Conservation (phyloP, 129 eudicot species). For the Apium graveolens region DNA sequence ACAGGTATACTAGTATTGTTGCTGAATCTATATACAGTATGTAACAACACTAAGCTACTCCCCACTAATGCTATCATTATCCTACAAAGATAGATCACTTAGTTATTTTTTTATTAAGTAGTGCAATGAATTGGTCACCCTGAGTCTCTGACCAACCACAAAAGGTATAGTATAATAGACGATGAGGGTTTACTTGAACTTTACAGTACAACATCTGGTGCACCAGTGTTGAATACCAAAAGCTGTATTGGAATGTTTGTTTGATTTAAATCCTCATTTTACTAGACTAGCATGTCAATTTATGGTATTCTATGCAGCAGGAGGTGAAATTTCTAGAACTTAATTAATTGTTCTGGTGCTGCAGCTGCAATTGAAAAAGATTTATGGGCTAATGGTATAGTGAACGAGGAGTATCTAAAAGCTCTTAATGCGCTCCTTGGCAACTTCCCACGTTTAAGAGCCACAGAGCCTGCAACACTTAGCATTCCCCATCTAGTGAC, state of each 20-base stretch:
- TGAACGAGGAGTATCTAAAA: slow-evolving; percentile 88
- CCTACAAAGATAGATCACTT: neutral
- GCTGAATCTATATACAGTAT: neutral
- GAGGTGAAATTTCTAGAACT: neutral
- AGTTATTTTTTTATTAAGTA: neutral
- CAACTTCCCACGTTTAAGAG: slow-evolving; percentile 94
- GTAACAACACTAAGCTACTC: neutral
- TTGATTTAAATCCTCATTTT: neutral
- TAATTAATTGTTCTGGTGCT: slow-evolving; percentile 13
- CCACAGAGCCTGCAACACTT: slow-evolving; percentile 93
- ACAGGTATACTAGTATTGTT: slow-evolving; percentile 50
- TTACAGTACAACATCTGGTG: neutral
- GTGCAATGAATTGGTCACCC: neutral
- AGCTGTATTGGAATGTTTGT: neutral
- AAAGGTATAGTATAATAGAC: neutral
- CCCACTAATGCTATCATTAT: neutral
- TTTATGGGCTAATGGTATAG: slow-evolving; percentile 94
- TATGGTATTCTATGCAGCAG: neutral
- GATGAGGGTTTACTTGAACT: neutral
- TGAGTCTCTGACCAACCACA: neutral
- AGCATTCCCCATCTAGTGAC: slow-evolving; percentile 95
- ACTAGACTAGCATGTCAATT: neutral
- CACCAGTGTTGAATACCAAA: neutral
- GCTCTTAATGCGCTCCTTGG: slow-evolving; percentile 89
- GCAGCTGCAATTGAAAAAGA: slow-evolving; percentile 97